phyloP scores from a whole-genome alignment of 2,329 filamentous ascomycete genomes.

The Acephala macrosclerotiorum region DNA sequence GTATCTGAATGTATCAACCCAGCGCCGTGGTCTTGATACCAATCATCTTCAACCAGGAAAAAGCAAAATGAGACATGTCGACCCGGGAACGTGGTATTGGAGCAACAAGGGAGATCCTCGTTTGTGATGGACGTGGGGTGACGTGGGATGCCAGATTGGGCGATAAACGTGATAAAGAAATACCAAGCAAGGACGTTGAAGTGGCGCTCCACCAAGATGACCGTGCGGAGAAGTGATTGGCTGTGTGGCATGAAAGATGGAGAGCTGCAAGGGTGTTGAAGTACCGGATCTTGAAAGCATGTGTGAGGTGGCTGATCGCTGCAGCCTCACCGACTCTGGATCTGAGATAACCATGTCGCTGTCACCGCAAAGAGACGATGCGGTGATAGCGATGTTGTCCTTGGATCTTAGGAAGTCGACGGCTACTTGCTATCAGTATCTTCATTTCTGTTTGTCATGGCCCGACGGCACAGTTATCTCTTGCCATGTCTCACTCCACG shows the following conservation, averaged over 20 bases:
- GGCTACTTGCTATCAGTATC: slow-evolving; percentile 7
- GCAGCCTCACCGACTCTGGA: slow-evolving; percentile 10
- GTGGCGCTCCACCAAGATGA: not conserved
- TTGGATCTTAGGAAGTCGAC: not conserved
- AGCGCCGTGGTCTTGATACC: not conserved
- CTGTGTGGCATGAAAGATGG: slow-evolving; percentile 14
- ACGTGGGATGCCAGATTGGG: not conserved
- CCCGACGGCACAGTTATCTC: slow-evolving; percentile 3
- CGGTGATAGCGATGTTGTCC: not conserved
- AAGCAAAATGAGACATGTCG: slow-evolving; percentile 18
- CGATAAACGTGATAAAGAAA: slow-evolving; percentile 15
- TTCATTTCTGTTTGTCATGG: slow-evolving; percentile 7
- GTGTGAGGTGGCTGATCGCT: slow-evolving; percentile 6
- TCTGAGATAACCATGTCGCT: slow-evolving; percentile 3
- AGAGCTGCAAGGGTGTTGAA: slow-evolving; percentile 10
- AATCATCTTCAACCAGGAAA: slow-evolving; percentile 3
- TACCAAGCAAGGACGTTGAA: too few species aligned
- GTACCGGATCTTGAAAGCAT: slow-evolving; percentile 2
- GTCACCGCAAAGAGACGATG: not conserved
- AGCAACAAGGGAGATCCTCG: slow-evolving; percentile 5
- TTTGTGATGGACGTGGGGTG: not conserved
- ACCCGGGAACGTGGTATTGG: slow-evolving; percentile 18
- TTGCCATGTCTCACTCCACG: slow-evolving; percentile 2
- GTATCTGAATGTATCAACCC: not conserved
- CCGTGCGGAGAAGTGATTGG: slow-evolving; percentile 8